These are phyloP conservation scores for Daldinia loculata DNA, from an alignment of 495 filamentous ascomycete species.

Conservation along the genomic window DNA sequence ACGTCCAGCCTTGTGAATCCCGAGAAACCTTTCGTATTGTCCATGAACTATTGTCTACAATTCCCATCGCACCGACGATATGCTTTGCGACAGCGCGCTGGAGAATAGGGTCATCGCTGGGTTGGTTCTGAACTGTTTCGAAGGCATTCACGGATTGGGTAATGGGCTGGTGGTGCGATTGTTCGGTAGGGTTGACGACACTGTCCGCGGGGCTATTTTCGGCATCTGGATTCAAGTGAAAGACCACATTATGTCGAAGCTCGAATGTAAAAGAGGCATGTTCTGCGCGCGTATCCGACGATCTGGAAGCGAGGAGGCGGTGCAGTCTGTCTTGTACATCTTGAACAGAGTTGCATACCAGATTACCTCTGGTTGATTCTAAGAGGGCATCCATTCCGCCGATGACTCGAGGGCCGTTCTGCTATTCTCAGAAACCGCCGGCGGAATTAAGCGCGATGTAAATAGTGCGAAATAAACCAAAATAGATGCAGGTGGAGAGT, in stretches of 20 bases:
- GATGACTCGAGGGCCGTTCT: slow-evolving; percentile 2
- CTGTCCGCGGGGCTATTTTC: slow-evolving; percentile 47
- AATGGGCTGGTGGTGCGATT: slow-evolving; percentile 37
- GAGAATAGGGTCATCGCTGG: slow-evolving; percentile 51
- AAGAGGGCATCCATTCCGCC: slow-evolving; percentile 51
- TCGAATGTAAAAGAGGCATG: slow-evolving; percentile 52
- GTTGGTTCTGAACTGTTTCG: slow-evolving; percentile 55
- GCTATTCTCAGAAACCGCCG: slow-evolving; percentile 2
- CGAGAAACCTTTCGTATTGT: slow-evolving; percentile 50
- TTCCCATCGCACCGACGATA: slow-evolving; percentile 49
- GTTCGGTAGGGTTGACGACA: slow-evolving; percentile 32
- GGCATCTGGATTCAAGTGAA: slow-evolving; percentile 48
- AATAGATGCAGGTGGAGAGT: slow-evolving; percentile 24
- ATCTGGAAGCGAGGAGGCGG: slow-evolving; percentile 45
- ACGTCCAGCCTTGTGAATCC: slow-evolving; percentile 56
- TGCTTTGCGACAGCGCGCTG: slow-evolving; percentile 54
- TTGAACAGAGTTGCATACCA: slow-evolving; percentile 49
- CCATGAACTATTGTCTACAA: slow-evolving; percentile 55
- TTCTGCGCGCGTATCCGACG: slow-evolving; percentile 52
- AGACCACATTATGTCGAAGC: slow-evolving; percentile 47
- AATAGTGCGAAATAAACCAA: slow-evolving; percentile 6
- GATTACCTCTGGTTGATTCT: slow-evolving; percentile 42
- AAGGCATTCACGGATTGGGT: slow-evolving; percentile 43
- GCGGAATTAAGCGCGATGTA: slow-evolving; percentile 15
- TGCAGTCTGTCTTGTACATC: slow-evolving; percentile 54